Evolutionary conservation across 1,139 yeast genomes (phyloP), one percentile per base, ranked within the genome.

Genomic region (Pichia sp.): DNA sequence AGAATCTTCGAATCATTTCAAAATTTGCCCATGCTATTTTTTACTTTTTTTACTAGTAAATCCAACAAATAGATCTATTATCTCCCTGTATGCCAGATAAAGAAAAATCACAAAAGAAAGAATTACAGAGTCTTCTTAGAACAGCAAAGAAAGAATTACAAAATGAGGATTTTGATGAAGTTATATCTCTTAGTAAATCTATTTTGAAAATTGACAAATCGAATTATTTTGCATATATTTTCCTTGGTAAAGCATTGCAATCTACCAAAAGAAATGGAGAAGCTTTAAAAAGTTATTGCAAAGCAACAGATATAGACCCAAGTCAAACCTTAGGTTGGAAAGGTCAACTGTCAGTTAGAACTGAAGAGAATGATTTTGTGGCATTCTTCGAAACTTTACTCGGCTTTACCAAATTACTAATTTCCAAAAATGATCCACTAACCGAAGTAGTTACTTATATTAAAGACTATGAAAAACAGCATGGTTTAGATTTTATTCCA

Each of bases 271-370:
- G 40, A 16, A 65, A 76, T 7, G 62, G 62, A 1, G 66, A 72
- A 3, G 83, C 95, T 0, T 60, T 69, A 2, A 59, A 60, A 29
- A 30, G 34, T 25, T 50, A 44, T 27, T 23, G 32, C 2, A 65
- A 63, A 39, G 96, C 96, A 0, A 74, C 79, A 2, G 59, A 65
- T 4, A 46, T 82, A 1, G 79, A 83, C 34, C 78, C 82, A 0
- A 68, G 69, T 1, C 79, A 81, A 47, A 53, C 80, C 1, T 63
- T 77, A 26, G 95, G 92, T 0, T 89, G 95, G 95, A 88, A 86
- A 61, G 97, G 97, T 0, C 72, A 82, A 52, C 67, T 80, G 53
- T 59, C 68, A 15, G 59, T 77, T 1, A 69, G 69, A 3, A 69
- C 67, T 47, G 59, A 62, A 7, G 59, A 59, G n/a, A 57, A 66